Conservation (phyloP, 2,329 filamentous ascomycete genomes). For the Colletotrichum musae region DNA sequence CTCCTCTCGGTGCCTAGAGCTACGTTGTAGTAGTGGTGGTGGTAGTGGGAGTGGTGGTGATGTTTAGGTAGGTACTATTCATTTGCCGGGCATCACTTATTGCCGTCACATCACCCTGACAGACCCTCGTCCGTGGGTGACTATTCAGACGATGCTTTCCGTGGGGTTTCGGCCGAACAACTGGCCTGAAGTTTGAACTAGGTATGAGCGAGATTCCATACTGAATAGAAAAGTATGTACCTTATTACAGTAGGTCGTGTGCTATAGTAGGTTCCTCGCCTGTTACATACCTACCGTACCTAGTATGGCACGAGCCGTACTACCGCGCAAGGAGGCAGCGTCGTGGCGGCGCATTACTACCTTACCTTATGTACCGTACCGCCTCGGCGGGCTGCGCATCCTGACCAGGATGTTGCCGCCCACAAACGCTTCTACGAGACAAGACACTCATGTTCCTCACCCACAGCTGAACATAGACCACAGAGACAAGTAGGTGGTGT, state of each 20-base stretch:
- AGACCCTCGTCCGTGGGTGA: neutral
- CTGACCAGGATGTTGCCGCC: conserved; percentile 23
- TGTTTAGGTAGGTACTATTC: too few species aligned
- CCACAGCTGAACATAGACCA: conserved; percentile 10
- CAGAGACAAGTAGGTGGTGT: conserved; percentile 8
- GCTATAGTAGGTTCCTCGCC: too few species aligned
- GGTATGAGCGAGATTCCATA: neutral
- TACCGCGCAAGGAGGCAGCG: conserved; percentile 18
- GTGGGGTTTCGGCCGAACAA: conserved; percentile 32
- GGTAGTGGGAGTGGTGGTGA: too few species aligned
- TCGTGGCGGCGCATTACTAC: conserved; percentile 34
- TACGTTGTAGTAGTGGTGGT: too few species aligned
- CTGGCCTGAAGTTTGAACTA: conserved; percentile 14
- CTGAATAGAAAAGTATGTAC: neutral
- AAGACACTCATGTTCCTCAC: neutral
- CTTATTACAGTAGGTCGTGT: too few species aligned
- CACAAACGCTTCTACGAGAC: conserved; percentile 16
- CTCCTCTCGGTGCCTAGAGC: too few species aligned
- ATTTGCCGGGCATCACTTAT: neutral
- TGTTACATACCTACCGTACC: too few species aligned
- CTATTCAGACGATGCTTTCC: conserved; percentile 3
- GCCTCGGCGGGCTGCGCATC: conserved; percentile 31
- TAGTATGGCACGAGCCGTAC: neutral
- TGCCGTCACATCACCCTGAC: too few species aligned
- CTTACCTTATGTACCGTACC: neutral